Percentiles rank a stretch among this genome's conserved stretches.
Conservation (phyloP, 176 grass and related monocot species). For the Phragmites australis region DNA sequence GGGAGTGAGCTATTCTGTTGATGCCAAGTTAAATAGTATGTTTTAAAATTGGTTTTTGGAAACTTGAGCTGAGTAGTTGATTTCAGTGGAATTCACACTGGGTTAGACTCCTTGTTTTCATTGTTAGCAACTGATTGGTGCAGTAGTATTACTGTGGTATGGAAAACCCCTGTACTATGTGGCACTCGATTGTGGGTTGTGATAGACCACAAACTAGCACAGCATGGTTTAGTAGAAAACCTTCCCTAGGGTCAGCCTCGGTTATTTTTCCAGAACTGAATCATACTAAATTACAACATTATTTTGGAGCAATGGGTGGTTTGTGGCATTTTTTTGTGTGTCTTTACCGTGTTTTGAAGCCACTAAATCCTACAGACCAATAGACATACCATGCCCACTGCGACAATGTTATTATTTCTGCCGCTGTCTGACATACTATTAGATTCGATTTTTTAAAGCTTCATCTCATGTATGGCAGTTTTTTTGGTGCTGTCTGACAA, state of each 20-base stretch:
- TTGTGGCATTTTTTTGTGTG: slow-evolving; percentile 1
- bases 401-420: neutral
- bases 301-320: neutral
- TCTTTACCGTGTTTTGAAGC: neutral
- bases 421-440: neutral
- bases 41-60: neutral
- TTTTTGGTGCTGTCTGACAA: neutral
- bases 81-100: neutral
- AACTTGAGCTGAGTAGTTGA: neutral
- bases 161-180: neutral
- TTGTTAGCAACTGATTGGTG: neutral
- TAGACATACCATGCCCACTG: neutral
- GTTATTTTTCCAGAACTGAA: slow-evolving; percentile 2
- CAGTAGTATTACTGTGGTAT: neutral
- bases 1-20: neutral
- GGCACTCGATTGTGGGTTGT: neutral
- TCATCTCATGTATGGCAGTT: neutral
- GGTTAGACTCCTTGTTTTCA: neutral
- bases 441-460: too few relatives aligned
- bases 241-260: neutral
- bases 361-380: neutral
- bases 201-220: neutral
- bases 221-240: neutral
- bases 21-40: neutral
- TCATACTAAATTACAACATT: neutral